Conservation (phyloP, 2,329 filamentous ascomycete species). For the Ascochyta viciae-villosae region DNA sequence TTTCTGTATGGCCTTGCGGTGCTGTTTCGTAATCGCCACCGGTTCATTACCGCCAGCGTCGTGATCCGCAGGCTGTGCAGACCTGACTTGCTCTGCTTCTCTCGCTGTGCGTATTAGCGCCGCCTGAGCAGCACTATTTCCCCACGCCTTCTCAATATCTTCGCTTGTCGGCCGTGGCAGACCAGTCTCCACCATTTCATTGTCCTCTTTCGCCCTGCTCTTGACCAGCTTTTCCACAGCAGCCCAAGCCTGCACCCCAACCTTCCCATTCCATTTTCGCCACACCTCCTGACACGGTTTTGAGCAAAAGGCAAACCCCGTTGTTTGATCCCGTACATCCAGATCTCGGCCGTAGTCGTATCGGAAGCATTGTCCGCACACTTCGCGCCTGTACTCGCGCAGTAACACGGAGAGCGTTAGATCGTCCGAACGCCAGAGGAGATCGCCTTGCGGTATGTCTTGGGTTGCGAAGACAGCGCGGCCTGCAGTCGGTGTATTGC, state of each 20-base stretch:
- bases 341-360: constrained; percentile 55
- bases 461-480: constrained; percentile 54
- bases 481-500: constrained; percentile 52
- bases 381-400: constrained; percentile 57
- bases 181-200: constrained; percentile 43
- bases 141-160: constrained; percentile 42
- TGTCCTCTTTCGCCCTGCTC: constrained; percentile 40
- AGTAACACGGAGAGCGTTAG: constrained; percentile 52
- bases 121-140: constrained; percentile 29
- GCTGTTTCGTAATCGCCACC: constrained; percentile 40
- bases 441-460: constrained; percentile 44
- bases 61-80: not conserved
- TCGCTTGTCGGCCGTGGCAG: constrained; percentile 34
- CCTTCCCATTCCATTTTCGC: constrained; percentile 34
- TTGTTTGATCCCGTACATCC: constrained; percentile 45
- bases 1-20: constrained; percentile 40
- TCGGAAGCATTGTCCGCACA: constrained; percentile 56
- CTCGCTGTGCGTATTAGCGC: constrained; percentile 37
- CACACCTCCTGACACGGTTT: constrained; percentile 47
- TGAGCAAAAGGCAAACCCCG: constrained; percentile 55
- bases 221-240: constrained; percentile 45
- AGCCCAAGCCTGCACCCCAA: constrained; percentile 45
- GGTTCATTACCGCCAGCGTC: not conserved
- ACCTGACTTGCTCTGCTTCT: constrained; percentile 10
- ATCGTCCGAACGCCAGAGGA: constrained; percentile 48